These are phyloP conservation scores for Podila epigama DNA, from an alignment of 192 early-diverging fungal species.

Conservation along the genomic window DNA sequence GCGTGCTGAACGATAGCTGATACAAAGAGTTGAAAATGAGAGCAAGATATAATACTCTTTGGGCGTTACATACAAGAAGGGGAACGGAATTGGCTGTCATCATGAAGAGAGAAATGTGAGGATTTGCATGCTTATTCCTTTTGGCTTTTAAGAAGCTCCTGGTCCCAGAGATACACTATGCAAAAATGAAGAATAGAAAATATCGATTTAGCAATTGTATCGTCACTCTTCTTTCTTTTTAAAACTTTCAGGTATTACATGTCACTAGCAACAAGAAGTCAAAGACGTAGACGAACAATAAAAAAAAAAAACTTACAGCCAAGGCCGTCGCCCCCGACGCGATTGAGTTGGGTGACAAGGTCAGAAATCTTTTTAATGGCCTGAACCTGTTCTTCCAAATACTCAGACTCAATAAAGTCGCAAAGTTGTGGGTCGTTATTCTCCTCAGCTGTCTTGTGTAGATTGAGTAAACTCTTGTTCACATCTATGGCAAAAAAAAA, in stretches of 20 bases:
- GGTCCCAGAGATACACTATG: slow-evolving; percentile 26
- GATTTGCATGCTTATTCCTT: no score
- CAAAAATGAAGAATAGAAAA: no score
- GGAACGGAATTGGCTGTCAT: not conserved
- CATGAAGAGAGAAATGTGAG: not conserved
- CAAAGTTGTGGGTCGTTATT: slow-evolving; percentile 64
- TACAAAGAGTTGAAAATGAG: no score
- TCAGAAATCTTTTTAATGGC: slow-evolving; percentile 63
- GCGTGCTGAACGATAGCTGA: no score
- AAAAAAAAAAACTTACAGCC: slow-evolving; percentile 27
- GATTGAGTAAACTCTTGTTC: slow-evolving; percentile 61
- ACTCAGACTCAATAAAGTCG: slow-evolving; percentile 60
- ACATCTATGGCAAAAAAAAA: slow-evolving; percentile 47
- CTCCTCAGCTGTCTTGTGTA: slow-evolving; percentile 59
- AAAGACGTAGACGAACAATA: not conserved
- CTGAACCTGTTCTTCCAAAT: slow-evolving; percentile 61
- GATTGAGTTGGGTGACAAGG: slow-evolving; percentile 63
- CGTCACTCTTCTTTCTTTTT: no score
- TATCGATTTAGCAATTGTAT: not conserved
- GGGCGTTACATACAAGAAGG: not conserved
- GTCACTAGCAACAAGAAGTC: not conserved
- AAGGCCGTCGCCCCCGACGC: slow-evolving; percentile 58
- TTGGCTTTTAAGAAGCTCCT: slow-evolving; percentile 10
- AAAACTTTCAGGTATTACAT: no score
- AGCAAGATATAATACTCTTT: no score